phyloP scores from a whole-genome alignment of 2,329 filamentous ascomycete genomes.

The Rasamsonia emersonii region DNA sequence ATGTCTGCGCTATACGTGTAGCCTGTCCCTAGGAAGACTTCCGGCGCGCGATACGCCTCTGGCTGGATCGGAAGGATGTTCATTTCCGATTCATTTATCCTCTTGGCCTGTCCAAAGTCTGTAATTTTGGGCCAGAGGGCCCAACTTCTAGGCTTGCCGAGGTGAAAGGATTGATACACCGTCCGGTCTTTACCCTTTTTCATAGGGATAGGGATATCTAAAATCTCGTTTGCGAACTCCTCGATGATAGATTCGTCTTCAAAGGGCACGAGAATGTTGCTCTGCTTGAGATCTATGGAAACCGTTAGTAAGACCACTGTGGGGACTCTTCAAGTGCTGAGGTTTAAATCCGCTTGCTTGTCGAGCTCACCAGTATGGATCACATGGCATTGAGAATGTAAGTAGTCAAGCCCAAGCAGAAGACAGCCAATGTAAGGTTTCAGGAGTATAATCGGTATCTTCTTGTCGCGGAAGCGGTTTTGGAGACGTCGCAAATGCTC shows the following conservation, averaged over 20 bases:
- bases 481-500: slow-evolving; percentile 34
- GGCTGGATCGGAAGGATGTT: too few relatives aligned
- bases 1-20: slow-evolving; percentile 38
- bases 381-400: slow-evolving; percentile 39
- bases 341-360: slow-evolving; percentile 5
- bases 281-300: slow-evolving; percentile 37
- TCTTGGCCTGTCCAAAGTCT: slow-evolving; percentile 28
- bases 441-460: slow-evolving; percentile 19
- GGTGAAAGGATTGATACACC: too few relatives aligned
- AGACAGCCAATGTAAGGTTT: slow-evolving; percentile 30
- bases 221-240: slow-evolving; percentile 33
- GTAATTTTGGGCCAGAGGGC: too few relatives aligned
- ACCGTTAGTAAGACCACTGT: too few relatives aligned
- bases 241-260: slow-evolving; percentile 31
- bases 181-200: slow-evolving; percentile 23
- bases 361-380: slow-evolving; percentile 37
- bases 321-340: too few relatives aligned
- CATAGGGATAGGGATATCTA: slow-evolving; percentile 30
- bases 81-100: slow-evolving; percentile 25
- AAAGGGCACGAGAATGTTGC: slow-evolving; percentile 40
- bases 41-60: slow-evolving; percentile 31
- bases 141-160: too few relatives aligned
- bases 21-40: slow-evolving; percentile 30
- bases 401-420: slow-evolving; percentile 37
- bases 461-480: slow-evolving; percentile 23